Conservation (phyloP, 495 filamentous ascomycete species). For the Lindgomyces ingoldianus region DNA sequence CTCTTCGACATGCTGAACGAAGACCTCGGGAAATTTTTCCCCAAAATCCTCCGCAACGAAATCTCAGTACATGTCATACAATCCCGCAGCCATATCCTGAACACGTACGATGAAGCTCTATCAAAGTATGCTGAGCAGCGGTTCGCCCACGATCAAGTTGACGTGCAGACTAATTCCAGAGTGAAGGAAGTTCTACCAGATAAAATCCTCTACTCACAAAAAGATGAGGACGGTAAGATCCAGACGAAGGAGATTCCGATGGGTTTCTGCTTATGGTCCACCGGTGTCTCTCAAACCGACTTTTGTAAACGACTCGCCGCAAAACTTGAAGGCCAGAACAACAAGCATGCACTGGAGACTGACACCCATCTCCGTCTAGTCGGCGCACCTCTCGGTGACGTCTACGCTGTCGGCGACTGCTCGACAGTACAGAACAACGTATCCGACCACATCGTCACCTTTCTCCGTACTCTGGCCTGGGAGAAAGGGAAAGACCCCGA, state of each 20-base stretch:
- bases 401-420: constrained; percentile 98
- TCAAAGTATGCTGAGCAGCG: constrained; percentile 89
- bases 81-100: constrained; percentile 88
- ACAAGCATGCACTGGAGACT: constrained; percentile 90
- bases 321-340: constrained; percentile 73
- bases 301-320: constrained; percentile 72
- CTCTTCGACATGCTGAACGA: constrained; percentile 96
- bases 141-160: constrained; percentile 86
- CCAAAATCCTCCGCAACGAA: constrained; percentile 87
- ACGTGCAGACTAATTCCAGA: constrained; percentile 85
- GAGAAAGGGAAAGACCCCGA: constrained; percentile 87
- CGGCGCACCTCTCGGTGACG: constrained; percentile 88
- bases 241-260: constrained; percentile 91
- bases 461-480: constrained; percentile 88
- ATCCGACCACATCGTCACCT: constrained; percentile 79
- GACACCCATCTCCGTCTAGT: constrained; percentile 91
- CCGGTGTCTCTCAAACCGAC: constrained; percentile 83
- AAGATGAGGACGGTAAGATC: constrained; percentile 66
- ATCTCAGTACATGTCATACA: constrained; percentile 98
- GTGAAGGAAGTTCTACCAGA: constrained; percentile 85
- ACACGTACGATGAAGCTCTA: constrained; percentile 96
- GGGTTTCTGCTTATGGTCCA: constrained; percentile 98
- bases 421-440: constrained; percentile 95
- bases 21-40: constrained; percentile 81
- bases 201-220: constrained; percentile 84